Conservation (phyloP, 805 yeast genomes). For the Saccharomycopsis fibuligera region DNA sequence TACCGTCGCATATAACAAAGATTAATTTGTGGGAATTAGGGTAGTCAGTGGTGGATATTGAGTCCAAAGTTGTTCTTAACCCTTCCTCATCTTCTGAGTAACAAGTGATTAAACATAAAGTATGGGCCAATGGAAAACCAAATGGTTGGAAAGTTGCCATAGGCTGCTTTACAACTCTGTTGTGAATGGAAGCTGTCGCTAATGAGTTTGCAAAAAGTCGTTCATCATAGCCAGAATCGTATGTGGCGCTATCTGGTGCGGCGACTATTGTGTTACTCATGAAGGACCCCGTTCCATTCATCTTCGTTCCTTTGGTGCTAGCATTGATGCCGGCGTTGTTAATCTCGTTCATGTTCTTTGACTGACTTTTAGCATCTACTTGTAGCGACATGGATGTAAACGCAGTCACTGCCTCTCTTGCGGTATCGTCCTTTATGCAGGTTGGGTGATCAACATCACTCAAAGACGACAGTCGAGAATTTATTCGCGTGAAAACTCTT, state of each 20-base stretch:
- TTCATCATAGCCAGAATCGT: background rate
- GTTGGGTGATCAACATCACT: slow-evolving; percentile 5
- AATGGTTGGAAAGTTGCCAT: slow-evolving; percentile 85
- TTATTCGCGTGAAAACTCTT: slow-evolving; percentile 27
- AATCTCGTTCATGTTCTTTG: background rate
- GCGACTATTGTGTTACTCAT: slow-evolving; percentile 12
- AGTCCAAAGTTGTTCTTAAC: slow-evolving; percentile 81
- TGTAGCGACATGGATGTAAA: slow-evolving; percentile 21
- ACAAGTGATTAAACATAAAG: slow-evolving; percentile 78
- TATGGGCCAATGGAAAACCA: slow-evolving; percentile 70
- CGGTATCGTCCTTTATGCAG: slow-evolving; percentile 1
- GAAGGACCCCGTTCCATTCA: too few relatives aligned
- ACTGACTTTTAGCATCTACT: slow-evolving; percentile 2
- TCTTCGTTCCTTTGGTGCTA: slow-evolving; percentile 3
- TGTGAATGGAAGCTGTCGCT: slow-evolving; percentile 56
- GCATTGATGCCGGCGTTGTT: background rate
- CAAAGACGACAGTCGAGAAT: slow-evolving; percentile 29
- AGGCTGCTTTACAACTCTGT: slow-evolving; percentile 86
- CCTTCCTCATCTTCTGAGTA: slow-evolving; percentile 91
- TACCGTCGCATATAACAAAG: slow-evolving; percentile 85
- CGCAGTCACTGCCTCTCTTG: background rate
- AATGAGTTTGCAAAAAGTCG: slow-evolving; percentile 43
- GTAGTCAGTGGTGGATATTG: slow-evolving; percentile 89
- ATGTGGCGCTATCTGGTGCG: slow-evolving; percentile 17
- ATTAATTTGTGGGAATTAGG: slow-evolving; percentile 92